Conservation (phyloP, 2,329 filamentous ascomycete genomes). For the Aspergillus aculeatus region DNA sequence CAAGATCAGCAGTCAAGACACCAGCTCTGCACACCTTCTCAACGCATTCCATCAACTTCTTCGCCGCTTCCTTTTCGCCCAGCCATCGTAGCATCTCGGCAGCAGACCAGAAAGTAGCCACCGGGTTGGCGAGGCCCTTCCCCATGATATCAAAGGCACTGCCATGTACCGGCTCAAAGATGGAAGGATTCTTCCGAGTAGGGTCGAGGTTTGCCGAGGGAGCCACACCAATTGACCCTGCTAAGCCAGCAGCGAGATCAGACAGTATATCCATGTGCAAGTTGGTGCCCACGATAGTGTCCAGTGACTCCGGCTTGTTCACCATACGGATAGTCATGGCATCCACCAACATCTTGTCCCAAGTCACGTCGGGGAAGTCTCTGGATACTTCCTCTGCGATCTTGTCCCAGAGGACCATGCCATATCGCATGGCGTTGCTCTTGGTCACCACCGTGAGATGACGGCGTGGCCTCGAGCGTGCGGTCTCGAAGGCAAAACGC, state of each 20-base stretch:
- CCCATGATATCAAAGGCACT: constrained; percentile 64
- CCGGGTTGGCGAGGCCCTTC: constrained; percentile 59
- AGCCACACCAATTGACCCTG: constrained; percentile 69
- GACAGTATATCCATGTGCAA: constrained; percentile 65
- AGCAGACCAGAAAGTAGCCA: constrained; percentile 67
- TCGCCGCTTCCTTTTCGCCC: constrained; percentile 57
- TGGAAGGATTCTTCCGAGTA: constrained; percentile 56
- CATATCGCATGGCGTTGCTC: constrained; percentile 55
- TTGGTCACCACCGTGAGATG: constrained; percentile 57
- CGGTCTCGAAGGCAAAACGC: constrained; percentile 55
- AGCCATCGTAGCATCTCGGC: constrained; percentile 67
- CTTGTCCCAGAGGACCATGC: constrained; percentile 59
- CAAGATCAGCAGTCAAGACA: constrained; percentile 59
- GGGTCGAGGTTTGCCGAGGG: constrained; percentile 68
- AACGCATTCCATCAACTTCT: constrained; percentile 56
- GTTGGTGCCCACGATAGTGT: constrained; percentile 57
- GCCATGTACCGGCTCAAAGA: constrained; percentile 65
- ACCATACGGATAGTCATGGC: constrained; percentile 59
- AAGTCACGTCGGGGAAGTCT: constrained; percentile 52
- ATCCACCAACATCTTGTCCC: constrained; percentile 58
- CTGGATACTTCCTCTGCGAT: constrained; percentile 48
- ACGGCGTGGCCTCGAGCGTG: constrained; percentile 48
- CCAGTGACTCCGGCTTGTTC: constrained; percentile 49
- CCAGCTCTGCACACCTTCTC: constrained; percentile 58
- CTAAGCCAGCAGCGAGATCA: constrained; percentile 66